Conservation (phyloP, 371 early-diverging fungal genomes). For the Mucor sp. region DNA sequence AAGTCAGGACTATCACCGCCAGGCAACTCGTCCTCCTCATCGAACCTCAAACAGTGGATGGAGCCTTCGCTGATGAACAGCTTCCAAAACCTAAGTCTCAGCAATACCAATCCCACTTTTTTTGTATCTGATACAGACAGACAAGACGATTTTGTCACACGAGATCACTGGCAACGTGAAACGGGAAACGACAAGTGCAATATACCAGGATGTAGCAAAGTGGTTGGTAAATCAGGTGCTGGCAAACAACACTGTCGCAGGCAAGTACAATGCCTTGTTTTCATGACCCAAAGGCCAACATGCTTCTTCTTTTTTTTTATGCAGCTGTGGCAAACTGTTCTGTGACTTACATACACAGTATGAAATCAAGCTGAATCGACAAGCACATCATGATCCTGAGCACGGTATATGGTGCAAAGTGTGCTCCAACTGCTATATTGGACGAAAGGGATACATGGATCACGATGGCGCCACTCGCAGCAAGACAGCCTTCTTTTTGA, state of each 20-base stretch:
- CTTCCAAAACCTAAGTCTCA: slow-evolving; percentile 24
- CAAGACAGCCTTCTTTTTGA: slow-evolving; percentile 58
- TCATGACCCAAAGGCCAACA: neutral
- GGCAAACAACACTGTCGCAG: slow-evolving; percentile 54
- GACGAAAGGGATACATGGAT: slow-evolving; percentile 56
- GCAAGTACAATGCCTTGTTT: slow-evolving; percentile 14
- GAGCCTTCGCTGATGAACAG: slow-evolving; percentile 33
- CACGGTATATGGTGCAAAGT: slow-evolving; percentile 78
- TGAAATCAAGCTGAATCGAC: slow-evolving; percentile 67
- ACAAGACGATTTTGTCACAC: slow-evolving; percentile 42
- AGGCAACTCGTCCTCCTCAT: slow-evolving; percentile 5
- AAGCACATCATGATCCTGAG: slow-evolving; percentile 74
- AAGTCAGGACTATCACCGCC: slow-evolving; percentile 11
- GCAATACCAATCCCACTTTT: slow-evolving; percentile 21
- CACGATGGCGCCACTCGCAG: slow-evolving; percentile 42
- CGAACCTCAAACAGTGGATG: slow-evolving; percentile 24
- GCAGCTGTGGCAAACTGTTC: slow-evolving; percentile 73
- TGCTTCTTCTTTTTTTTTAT: neutral
- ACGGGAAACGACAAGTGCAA: slow-evolving; percentile 43
- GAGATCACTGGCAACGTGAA: slow-evolving; percentile 60
- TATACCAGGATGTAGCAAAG: slow-evolving; percentile 41
- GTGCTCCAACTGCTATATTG: slow-evolving; percentile 69
- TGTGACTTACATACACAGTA: slow-evolving; percentile 74
- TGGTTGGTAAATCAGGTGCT: slow-evolving; percentile 38
- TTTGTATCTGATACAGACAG: slow-evolving; percentile 42